phyloP scores from a whole-genome alignment of 768 basidiomycete genomes.

The Kwoniella dendrophila region DNA sequence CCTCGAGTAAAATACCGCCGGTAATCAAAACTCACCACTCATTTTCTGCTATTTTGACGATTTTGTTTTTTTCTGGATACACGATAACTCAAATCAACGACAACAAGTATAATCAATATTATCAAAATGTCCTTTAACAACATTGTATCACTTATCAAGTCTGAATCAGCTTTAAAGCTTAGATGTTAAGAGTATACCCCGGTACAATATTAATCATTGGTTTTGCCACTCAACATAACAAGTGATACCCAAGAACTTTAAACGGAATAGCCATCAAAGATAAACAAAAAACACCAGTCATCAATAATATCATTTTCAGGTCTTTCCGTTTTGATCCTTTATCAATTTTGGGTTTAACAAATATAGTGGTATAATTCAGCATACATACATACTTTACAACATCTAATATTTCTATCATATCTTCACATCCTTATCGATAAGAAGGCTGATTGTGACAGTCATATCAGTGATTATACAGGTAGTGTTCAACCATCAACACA shows the following conservation, averaged over 20 bases:
- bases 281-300: not conserved
- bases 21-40: no score
- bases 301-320: not conserved
- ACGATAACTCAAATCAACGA: not conserved
- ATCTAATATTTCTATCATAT: no score
- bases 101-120: conserved; percentile 1
- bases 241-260: not conserved
- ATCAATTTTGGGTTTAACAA: not conserved
- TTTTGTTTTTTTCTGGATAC: conserved; percentile 1
- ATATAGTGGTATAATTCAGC: conserved; percentile 17
- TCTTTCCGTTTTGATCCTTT: conserved; percentile 1
- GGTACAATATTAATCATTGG: no score
- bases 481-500: no score
- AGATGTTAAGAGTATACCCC: conserved; percentile 11
- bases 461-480: no score
- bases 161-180: conserved; percentile 13
- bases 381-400: no score
- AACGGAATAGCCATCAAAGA: not conserved
- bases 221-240: conserved; percentile 16
- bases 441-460: no score
- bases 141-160: not conserved
- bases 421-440: no score
- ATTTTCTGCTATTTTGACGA: not conserved
- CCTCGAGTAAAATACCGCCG: not conserved
- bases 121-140: conserved; percentile 18